Conservation (phyloP, 108 stramenopile species). For the Skeletonema tropicum region DNA sequence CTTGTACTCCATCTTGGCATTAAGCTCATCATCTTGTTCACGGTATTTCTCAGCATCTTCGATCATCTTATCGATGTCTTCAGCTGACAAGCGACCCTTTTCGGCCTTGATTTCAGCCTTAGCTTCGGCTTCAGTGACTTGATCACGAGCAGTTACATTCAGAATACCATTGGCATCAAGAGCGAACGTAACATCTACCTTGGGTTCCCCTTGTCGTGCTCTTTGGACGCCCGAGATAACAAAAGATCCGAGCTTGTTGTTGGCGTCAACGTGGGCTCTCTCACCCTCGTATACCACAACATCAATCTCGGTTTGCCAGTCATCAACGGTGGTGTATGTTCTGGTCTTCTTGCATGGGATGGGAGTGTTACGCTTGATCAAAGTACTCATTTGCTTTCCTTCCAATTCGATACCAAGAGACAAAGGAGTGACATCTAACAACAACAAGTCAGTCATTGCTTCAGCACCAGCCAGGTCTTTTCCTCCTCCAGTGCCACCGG, state of each 20-base stretch:
- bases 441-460: constrained; percentile 69
- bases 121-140: constrained; percentile 88
- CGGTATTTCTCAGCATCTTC: constrained; percentile 91
- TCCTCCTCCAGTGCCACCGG: constrained; percentile 64
- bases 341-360: constrained; percentile 77
- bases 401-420: constrained; percentile 86
- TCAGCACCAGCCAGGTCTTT: constrained; percentile 60
- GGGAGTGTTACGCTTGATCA: constrained; percentile 75
- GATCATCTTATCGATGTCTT: constrained; percentile 93
- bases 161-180: constrained; percentile 93
- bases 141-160: constrained; percentile 84
- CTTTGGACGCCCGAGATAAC: constrained; percentile 81
- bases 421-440: constrained; percentile 90
- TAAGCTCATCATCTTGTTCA: constrained; percentile 83
- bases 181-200: constrained; percentile 80
- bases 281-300: constrained; percentile 90
- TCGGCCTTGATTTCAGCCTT: constrained; percentile 89
- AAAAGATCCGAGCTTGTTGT: constrained; percentile 89
- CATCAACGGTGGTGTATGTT: constrained; percentile 74
- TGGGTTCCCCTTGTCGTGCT: constrained; percentile 82
- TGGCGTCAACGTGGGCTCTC: constrained; percentile 72
- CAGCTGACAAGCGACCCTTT: constrained; percentile 82
- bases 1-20: constrained; percentile 63
- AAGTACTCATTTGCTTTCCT: constrained; percentile 71
- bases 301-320: constrained; percentile 83